A percentile compares a stretch with the other conserved stretches of the same genome.
These are phyloP conservation scores for Mycosphaerella arachidis DNA, from an alignment of 2,329 filamentous ascomycete genomes.

Conservation along the genomic window DNA sequence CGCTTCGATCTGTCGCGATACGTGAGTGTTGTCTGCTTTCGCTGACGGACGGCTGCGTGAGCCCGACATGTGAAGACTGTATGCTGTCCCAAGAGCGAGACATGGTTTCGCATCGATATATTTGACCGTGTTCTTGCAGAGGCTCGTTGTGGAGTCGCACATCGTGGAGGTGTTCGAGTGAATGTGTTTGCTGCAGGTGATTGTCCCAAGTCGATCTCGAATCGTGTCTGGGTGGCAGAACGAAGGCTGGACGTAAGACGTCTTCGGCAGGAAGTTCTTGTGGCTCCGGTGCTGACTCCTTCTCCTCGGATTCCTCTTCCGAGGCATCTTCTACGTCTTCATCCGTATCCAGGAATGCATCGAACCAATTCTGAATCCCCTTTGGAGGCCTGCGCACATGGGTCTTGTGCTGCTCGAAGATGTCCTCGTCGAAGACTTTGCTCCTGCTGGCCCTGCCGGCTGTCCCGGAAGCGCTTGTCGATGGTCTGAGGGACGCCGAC, in stretches of 20 bases:
- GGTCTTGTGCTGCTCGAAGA: slow-evolving; percentile 45
- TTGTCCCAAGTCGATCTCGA: slow-evolving; percentile 13
- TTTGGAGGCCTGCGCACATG: slow-evolving; percentile 45
- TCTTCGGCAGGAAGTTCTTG: slow-evolving; percentile 23
- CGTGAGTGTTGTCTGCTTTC: slow-evolving; percentile 6
- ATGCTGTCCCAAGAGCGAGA: slow-evolving; percentile 20
- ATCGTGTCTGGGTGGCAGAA: slow-evolving; percentile 6
- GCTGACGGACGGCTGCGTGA: background rate
- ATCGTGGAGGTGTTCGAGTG: background rate
- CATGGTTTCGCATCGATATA: slow-evolving; percentile 3
- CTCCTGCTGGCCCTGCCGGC: slow-evolving; percentile 4
- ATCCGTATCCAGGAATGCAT: slow-evolving; percentile 34
- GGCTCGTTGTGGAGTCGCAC: background rate
- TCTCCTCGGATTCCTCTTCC: slow-evolving; percentile 9
- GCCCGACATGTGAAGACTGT: slow-evolving; percentile 19
- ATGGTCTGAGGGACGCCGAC: slow-evolving; percentile 5
- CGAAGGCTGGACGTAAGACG: slow-evolving; percentile 18
- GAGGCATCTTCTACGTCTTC: slow-evolving; percentile 22
- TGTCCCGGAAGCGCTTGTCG: slow-evolving; percentile 7
- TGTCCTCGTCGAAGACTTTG: slow-evolving; percentile 33
- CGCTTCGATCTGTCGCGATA: slow-evolving; percentile 11
- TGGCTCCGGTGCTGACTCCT: slow-evolving; percentile 5
- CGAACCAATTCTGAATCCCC: slow-evolving; percentile 50
- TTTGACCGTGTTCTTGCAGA: background rate
- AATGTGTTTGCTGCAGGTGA: slow-evolving; percentile 7